Conservation (phyloP, 345 rosid species). For the Excoecaria cochinchinensis region DNA sequence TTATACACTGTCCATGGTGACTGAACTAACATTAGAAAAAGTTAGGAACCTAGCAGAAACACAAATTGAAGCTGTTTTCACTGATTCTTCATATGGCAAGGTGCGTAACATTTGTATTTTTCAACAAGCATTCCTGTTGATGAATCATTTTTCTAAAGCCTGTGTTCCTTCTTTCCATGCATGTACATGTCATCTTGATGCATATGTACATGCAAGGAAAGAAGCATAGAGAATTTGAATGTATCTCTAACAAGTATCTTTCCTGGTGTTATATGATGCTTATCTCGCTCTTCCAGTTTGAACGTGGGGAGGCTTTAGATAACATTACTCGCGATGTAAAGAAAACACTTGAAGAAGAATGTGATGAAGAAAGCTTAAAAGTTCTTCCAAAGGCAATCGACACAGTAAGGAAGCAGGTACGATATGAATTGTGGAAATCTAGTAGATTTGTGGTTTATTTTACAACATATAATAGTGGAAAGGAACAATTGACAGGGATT, state of each 20-base stretch:
- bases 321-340: conserved; percentile 70
- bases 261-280: conserved; percentile 4
- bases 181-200: not conserved
- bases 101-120: conserved; percentile 38
- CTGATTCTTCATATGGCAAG: conserved; percentile 87
- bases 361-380: conserved; percentile 78
- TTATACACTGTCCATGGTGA: conserved; percentile 77
- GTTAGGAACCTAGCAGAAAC: conserved; percentile 64
- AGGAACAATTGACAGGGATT: not conserved
- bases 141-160: not conserved
- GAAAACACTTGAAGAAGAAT: conserved; percentile 67
- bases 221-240: not conserved
- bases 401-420: conserved; percentile 84
- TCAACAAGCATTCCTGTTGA: conserved; percentile 12
- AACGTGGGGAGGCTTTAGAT: conserved; percentile 95
- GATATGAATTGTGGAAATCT: not conserved
- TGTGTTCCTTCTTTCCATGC: not conserved
- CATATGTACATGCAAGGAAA: not conserved
- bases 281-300: conserved; percentile 53
- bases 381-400: conserved; percentile 81
- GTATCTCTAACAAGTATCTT: not conserved
- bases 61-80: conserved; percentile 71
- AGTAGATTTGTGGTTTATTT: not conserved
- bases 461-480: not conserved
- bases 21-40: conserved; percentile 63